Percentiles rank a stretch among this genome's conserved stretches.
Evolutionary conservation across 352 stramenopile genomes (phyloP).

Genomic region (Phytophthora parvispora): DNA sequence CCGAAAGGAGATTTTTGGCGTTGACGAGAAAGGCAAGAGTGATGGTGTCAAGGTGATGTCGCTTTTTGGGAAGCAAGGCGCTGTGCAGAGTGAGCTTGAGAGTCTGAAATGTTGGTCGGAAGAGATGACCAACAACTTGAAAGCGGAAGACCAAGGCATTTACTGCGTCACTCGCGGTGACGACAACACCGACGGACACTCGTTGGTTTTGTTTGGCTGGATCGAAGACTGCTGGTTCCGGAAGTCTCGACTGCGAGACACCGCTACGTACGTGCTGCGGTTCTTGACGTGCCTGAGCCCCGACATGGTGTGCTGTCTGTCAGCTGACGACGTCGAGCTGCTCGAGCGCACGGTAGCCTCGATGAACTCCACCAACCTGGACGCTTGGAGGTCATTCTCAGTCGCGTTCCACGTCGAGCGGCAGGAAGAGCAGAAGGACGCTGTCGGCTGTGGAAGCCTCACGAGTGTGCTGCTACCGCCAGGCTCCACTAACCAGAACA

Average conservation of each 20-base stretch:
- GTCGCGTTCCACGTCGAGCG: slow-evolving; percentile 59
- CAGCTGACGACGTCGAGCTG: slow-evolving; percentile 34
- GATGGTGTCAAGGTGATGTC: slow-evolving; percentile 45
- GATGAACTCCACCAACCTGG: slow-evolving; percentile 34
- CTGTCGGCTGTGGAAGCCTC: slow-evolving; percentile 27
- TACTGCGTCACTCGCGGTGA: slow-evolving; percentile 49
- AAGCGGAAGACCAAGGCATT: slow-evolving; percentile 59
- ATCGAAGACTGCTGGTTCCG: slow-evolving; percentile 57
- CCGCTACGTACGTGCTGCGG: slow-evolving; percentile 76
- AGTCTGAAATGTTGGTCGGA: slow-evolving; percentile 51
- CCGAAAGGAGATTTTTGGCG: slow-evolving; percentile 55
- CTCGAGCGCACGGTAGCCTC: slow-evolving; percentile 33
- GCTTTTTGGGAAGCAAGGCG: slow-evolving; percentile 71
- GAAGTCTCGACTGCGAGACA: slow-evolving; percentile 55
- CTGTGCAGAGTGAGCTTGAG: slow-evolving; percentile 54
- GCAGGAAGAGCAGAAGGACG: slow-evolving; percentile 67
- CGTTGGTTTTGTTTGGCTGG: slow-evolving; percentile 73
- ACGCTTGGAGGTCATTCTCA: slow-evolving; percentile 50
- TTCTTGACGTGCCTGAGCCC: slow-evolving; percentile 67
- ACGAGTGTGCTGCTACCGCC: slow-evolving; percentile 2
- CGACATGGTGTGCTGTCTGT: slow-evolving; percentile 65
- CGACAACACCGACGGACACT: not conserved
- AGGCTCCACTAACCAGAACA: not conserved
- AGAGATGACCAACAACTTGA: slow-evolving; percentile 49
- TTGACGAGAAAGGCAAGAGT: slow-evolving; percentile 2